Evolutionary conservation across 768 basidiomycete species (phyloP).

Genomic region (Myochromella boudieri): DNA sequence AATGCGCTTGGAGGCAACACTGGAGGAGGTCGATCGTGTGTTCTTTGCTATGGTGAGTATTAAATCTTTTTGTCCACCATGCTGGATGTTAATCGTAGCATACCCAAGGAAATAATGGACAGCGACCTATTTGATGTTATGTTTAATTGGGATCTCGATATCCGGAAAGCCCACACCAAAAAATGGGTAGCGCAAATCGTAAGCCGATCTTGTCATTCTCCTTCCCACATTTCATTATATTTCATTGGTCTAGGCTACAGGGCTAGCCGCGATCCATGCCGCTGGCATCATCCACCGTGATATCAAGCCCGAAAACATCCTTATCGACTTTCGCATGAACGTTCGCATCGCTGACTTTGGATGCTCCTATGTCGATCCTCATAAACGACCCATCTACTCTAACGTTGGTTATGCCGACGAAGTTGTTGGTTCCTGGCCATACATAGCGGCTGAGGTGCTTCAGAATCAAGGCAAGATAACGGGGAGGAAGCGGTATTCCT

Average conservation of each 20-base stretch:
- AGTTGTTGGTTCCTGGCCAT: conserved; percentile 32
- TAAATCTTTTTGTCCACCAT: background rate
- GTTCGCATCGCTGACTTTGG: conserved; percentile 44
- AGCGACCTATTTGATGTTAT: conserved; percentile 34
- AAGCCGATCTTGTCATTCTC: conserved; percentile 3
- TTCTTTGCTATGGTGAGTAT: conserved; percentile 40
- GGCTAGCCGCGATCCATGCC: conserved; percentile 46
- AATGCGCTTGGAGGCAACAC: conserved; percentile 36
- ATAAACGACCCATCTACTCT: conserved; percentile 14
- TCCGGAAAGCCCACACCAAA: conserved; percentile 26
- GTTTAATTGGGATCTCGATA: conserved; percentile 16
- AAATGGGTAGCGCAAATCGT: conserved; percentile 44
- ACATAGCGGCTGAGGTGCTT: conserved; percentile 42
- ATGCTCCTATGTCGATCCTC: conserved; percentile 24
- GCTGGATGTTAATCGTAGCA: too few relatives aligned
- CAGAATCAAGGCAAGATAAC: conserved; percentile 19
- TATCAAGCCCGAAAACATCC: conserved; percentile 69
- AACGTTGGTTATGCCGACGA: conserved; percentile 21
- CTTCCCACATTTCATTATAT: background rate
- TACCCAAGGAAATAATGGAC: conserved; percentile 45
- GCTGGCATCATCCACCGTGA: conserved; percentile 69
- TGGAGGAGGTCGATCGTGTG: conserved; percentile 27
- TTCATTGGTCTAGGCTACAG: conserved; percentile 30
- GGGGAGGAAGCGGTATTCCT: conserved; percentile 25
- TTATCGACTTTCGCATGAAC: conserved; percentile 45